phyloP scores from a whole-genome alignment of 2,329 filamentous ascomycete genomes.

The Didymella keratinophila region DNA sequence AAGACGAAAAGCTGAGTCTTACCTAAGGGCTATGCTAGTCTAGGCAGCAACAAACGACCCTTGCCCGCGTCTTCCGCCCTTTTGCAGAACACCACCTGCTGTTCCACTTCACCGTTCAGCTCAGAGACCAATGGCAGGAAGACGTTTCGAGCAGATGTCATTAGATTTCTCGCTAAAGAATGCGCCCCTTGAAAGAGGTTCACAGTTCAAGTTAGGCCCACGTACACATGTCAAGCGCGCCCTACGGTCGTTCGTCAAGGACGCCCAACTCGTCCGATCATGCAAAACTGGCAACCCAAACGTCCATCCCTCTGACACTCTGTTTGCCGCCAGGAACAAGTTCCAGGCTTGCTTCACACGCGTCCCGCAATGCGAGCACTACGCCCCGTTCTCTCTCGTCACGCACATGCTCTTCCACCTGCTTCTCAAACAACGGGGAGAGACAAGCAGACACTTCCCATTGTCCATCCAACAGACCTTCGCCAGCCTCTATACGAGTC shows the following conservation, averaged over 20 bases:
- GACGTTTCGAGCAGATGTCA: background rate
- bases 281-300: slow-evolving; percentile 32
- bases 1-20: slow-evolving; percentile 4
- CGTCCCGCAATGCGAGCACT: slow-evolving; percentile 26
- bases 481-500: slow-evolving; percentile 46
- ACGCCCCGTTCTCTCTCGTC: slow-evolving; percentile 28
- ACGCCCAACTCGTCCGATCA: slow-evolving; percentile 3
- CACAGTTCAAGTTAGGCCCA: background rate
- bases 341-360: slow-evolving; percentile 33
- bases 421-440: slow-evolving; percentile 21
- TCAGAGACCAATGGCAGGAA: background rate
- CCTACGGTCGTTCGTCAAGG: background rate
- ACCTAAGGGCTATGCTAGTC: background rate
- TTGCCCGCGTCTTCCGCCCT: background rate
- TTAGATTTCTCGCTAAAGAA: no score
- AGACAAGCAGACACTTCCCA: slow-evolving; percentile 35
- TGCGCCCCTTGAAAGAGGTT: background rate
- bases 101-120: background rate
- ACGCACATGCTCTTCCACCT: slow-evolving; percentile 24
- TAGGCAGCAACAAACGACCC: slow-evolving; percentile 5
- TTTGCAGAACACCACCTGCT: background rate
- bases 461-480: slow-evolving; percentile 58
- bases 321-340: slow-evolving; percentile 22
- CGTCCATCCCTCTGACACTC: slow-evolving; percentile 31
- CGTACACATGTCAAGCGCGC: background rate